Base-by-base conservation (phyloP, 2,329 filamentous ascomycete species). In the Colletotrichum tanaceti region DNA sequence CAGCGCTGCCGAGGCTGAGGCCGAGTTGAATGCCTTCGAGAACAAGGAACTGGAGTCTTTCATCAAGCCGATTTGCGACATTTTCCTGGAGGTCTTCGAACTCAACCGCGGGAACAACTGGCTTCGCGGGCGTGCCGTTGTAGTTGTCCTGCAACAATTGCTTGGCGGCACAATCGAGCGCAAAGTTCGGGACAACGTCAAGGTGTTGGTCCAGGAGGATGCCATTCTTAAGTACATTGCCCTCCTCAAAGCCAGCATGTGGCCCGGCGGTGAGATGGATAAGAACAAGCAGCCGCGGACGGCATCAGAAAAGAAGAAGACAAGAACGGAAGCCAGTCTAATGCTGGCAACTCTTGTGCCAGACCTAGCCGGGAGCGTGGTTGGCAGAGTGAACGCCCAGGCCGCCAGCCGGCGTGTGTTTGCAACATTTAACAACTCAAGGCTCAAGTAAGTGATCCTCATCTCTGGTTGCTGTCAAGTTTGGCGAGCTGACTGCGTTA, bases 31-130 rank as follows among this genome's bases (percentile, higher is more conserved):
- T 66, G 95, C 95, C 0, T 98, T 97, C 75, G 95, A 98, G 79
- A 91, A 93, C 76, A 91, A 90, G 74, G 93, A 97, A 74, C 85
- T 94, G 2, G 94, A 97, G 76, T 96, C 96, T 1, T 98, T 99
- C 75, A 96, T 99, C 74, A 99, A 98, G 77, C 97, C 96, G 4
- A 98, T 99, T 70, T 98, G 94, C 79, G 96, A 99, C 78, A 90
- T 99, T 69, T 99, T 99, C 80, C 87, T 99, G 18, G 96, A 99
- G 77, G 89, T 94, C 0, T 99, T 99, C 76, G 94, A 97, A 76
- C 86, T 99, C 46, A 97, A 98, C 78, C 90, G 91, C 70, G 94
- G 95, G 47, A 98, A 97, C 79, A 98, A 97, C 79, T 99, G 96
- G 97, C 88, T 99, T 4, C 92, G 97, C 47, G 97, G 96, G 0